These are phyloP conservation scores for Pelargonium cotyledonis DNA, from an alignment of 441 rosid species.

Conservation along the genomic window DNA sequence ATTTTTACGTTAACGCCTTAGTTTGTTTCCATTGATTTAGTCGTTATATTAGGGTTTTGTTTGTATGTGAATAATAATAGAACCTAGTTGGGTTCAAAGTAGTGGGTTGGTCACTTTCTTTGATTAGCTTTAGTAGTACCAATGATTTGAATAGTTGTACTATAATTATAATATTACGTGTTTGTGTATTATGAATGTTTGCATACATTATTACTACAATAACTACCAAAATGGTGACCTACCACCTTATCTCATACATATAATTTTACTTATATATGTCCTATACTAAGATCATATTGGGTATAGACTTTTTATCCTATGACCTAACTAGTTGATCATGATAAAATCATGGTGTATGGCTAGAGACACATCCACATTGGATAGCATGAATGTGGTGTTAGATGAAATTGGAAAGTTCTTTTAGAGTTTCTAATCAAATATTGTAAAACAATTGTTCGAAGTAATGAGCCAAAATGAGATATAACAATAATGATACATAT, in stretches of 20 bases:
- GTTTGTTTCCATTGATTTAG: background rate
- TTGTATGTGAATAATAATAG: background rate
- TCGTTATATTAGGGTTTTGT: background rate
- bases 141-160: background rate
- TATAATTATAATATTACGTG: background rate
- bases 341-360: background rate
- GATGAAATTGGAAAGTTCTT: background rate
- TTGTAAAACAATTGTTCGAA: no score
- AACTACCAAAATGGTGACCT: background rate
- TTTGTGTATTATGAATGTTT: background rate
- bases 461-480: no score
- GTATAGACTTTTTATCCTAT: background rate
- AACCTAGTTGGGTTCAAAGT: background rate
- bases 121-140: background rate
- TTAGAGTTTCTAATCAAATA: background rate
- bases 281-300: background rate
- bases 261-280: background rate
- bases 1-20: background rate
- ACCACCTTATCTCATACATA: conserved; percentile 6
- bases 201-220: background rate
- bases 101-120: conserved; percentile 5
- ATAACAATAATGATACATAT: no score
- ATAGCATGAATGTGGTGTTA: background rate
- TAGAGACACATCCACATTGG: conserved; percentile 1
- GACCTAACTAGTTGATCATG: background rate